phyloP scores from a whole-genome alignment of 2,329 filamentous ascomycete genomes.

The Colletotrichum tropicicola region DNA sequence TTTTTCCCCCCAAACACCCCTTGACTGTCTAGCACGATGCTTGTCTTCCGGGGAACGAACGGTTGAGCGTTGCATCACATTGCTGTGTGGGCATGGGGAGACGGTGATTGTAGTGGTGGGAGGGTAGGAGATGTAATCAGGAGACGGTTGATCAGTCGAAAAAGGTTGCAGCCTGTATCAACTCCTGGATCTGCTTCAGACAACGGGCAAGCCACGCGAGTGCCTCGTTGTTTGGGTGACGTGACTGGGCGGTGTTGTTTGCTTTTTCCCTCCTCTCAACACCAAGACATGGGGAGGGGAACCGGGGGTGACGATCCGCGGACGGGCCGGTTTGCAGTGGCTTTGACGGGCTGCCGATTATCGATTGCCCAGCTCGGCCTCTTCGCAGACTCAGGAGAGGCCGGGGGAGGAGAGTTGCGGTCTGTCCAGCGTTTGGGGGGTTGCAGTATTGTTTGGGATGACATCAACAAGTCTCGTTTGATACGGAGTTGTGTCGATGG shows the following conservation, averaged over 20 bases:
- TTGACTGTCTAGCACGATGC: background rate
- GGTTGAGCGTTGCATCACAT: background rate
- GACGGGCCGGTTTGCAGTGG: background rate
- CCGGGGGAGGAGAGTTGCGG: background rate
- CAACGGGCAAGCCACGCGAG: background rate
- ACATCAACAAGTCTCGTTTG: too few relatives aligned
- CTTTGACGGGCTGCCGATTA: background rate
- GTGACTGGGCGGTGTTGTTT: background rate
- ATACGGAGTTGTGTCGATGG: too few relatives aligned
- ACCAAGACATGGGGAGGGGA: slow-evolving; percentile 5
- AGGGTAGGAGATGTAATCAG: background rate
- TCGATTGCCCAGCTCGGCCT: background rate
- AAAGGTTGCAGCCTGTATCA: too few relatives aligned
- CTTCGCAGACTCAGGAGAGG: background rate
- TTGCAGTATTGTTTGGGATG: background rate
- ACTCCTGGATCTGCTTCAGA: too few relatives aligned
- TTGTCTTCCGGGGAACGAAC: too few relatives aligned
- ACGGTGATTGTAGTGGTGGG: background rate
- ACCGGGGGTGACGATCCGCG: background rate
- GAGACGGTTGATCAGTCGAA: background rate
- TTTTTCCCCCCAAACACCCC: background rate
- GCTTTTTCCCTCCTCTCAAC: background rate
- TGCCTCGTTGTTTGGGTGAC: background rate
- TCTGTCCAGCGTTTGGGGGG: too few relatives aligned
- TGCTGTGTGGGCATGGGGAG: too few relatives aligned